phyloP scores from a whole-genome alignment of 768 basidiomycete genomes.

The Neoboletus brunneissimus region DNA sequence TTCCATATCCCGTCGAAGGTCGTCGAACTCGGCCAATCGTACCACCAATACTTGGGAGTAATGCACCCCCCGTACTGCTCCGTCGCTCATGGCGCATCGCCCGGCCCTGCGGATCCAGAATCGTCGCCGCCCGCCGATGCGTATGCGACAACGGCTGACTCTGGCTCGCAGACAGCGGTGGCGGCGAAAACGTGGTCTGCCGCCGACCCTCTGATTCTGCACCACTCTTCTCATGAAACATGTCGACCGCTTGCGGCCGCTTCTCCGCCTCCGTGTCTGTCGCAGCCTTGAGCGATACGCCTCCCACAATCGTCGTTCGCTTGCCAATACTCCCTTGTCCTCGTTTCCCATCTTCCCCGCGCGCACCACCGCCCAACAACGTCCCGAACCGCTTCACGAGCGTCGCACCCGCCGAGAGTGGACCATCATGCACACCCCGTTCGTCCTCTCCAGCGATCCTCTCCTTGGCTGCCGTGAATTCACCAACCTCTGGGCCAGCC shows the following conservation, averaged over 20 bases:
- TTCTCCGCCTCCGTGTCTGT: slow-evolving; percentile 37
- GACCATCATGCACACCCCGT: slow-evolving; percentile 27
- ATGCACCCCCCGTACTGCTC: slow-evolving; percentile 71
- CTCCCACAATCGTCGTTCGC: slow-evolving; percentile 52
- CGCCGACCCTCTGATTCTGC: slow-evolving; percentile 24
- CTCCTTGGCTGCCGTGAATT: slow-evolving; percentile 47
- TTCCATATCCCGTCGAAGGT: slow-evolving; percentile 65
- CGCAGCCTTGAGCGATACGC: slow-evolving; percentile 38
- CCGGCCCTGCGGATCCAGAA: slow-evolving; percentile 66
- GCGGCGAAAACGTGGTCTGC: slow-evolving; percentile 26
- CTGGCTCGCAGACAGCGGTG: slow-evolving; percentile 39
- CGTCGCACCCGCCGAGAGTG: slow-evolving; percentile 59
- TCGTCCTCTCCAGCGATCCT: slow-evolving; percentile 24
- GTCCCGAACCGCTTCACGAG: slow-evolving; percentile 79
- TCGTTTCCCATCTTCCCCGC: slow-evolving; percentile 42
- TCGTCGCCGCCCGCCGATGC: slow-evolving; percentile 75
- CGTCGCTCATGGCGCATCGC: slow-evolving; percentile 67
- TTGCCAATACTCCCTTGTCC: slow-evolving; percentile 37
- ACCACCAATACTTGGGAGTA: slow-evolving; percentile 45
- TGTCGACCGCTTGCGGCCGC: slow-evolving; percentile 15
- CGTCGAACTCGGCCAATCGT: slow-evolving; percentile 67
- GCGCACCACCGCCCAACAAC: slow-evolving; percentile 47
- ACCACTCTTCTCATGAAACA: slow-evolving; percentile 20
- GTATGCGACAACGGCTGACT: slow-evolving; percentile 57
- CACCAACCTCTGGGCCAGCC: slow-evolving; percentile 61